Evolutionary conservation across 2,329 filamentous ascomycete genomes (phyloP).

Genomic region (Trichophyton rubrum): DNA sequence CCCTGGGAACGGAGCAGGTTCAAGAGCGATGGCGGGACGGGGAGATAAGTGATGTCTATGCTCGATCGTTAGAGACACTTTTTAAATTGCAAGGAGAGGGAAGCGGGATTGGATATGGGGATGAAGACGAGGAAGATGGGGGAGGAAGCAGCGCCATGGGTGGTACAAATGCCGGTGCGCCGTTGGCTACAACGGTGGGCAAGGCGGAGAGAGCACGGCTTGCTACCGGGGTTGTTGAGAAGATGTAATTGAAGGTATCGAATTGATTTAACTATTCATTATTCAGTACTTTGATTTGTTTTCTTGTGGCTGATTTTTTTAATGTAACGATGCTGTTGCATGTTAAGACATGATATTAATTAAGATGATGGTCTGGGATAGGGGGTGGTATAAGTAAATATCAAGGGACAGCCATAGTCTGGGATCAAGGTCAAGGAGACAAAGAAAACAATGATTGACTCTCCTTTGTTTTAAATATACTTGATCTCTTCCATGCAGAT

Average conservation of each 20-base stretch:
- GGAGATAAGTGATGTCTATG: conserved; percentile 33
- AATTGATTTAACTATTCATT: neutral
- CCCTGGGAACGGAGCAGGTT: conserved; percentile 24
- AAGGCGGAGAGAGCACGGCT: conserved; percentile 35
- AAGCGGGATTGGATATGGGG: conserved; percentile 13
- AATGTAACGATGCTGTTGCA: neutral
- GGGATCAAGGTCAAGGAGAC: too few relatives aligned
- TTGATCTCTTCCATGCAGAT: too few relatives aligned
- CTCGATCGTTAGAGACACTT: conserved; percentile 28
- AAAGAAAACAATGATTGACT: too few relatives aligned
- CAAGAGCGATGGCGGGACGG: conserved; percentile 29
- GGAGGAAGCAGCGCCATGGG: conserved; percentile 14
- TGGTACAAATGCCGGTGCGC: conserved; percentile 17
- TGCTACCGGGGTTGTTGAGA: conserved; percentile 37
- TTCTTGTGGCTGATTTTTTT: neutral
- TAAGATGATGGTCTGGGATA: neutral
- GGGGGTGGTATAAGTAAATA: neutral
- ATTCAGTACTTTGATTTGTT: neutral
- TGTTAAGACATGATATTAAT: neutral
- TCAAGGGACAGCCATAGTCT: neutral
- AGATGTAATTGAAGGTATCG: conserved; percentile 23
- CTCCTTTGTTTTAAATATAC: too few relatives aligned
- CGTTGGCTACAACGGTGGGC: conserved; percentile 35
- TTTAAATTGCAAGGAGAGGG: conserved; percentile 28
- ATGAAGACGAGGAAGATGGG: conserved; percentile 11